A percentile compares a stretch with the other conserved stretches of the same genome.
Conservation (phyloP, 306 rosid species). For the Ormosia emarginata region DNA sequence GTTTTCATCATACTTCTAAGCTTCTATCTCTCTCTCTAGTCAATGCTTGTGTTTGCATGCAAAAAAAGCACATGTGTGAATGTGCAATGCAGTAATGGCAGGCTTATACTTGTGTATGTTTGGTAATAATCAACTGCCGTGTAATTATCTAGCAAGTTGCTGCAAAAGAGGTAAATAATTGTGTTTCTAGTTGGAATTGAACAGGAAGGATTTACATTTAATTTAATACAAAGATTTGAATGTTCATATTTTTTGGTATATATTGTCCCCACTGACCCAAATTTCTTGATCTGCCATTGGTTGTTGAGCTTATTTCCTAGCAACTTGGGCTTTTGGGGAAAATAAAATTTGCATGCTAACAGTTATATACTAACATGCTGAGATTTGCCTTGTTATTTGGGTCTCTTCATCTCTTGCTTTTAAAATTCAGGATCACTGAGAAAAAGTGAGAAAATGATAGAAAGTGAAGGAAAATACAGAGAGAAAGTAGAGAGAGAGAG, state of each 20-base stretch:
- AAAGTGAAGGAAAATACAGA: too few relatives aligned
- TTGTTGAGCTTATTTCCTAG: constrained; percentile 13
- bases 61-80: not conserved
- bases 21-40: not conserved
- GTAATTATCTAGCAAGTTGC: constrained; percentile 2
- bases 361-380: not conserved
- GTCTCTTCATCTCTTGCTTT: not conserved
- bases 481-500: too few relatives aligned
- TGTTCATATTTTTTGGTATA: not conserved
- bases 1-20: constrained; percentile 35
- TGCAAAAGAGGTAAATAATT: not conserved
- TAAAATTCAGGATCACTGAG: too few relatives aligned
- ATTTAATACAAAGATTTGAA: not conserved
- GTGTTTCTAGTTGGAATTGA: not conserved
- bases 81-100: constrained; percentile 14
- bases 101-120: constrained; percentile 5
- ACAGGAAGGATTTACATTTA: constrained; percentile 9
- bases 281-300: constrained; percentile 1
- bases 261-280: not conserved
- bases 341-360: not conserved
- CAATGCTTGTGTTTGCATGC: not conserved
- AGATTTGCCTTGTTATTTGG: not conserved
- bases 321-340: not conserved
- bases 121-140: not conserved
- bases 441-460: too few relatives aligned